Percentiles rank a stretch among this genome's conserved stretches.
Evolutionary conservation across 106 monocot genomes (phyloP).

Genomic region (Platanthera guangdongensis): DNA sequence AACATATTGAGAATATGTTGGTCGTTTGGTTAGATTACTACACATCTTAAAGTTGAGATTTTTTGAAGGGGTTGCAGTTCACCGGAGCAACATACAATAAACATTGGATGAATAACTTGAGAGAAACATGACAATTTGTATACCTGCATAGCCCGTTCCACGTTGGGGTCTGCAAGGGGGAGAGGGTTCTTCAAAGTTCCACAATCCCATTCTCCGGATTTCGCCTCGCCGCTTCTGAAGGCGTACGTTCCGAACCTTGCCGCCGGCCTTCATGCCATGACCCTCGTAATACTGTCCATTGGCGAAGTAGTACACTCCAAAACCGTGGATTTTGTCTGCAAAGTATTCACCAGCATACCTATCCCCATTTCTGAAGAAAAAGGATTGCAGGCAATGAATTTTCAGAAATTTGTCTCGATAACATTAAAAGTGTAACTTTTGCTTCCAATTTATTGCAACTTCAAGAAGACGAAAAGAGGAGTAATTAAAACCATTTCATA

Average conservation of each 20-base stretch:
- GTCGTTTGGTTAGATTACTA: background rate
- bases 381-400: background rate
- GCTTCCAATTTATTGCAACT: background rate
- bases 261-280: slow-evolving; percentile 50
- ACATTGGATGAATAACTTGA: too few species aligned
- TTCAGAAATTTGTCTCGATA: background rate
- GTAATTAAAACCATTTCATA: background rate
- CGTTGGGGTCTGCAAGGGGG: slow-evolving; percentile 3
- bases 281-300: slow-evolving; percentile 46
- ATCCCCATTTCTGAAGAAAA: slow-evolving; percentile 31
- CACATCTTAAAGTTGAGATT: background rate
- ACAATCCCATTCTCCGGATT: slow-evolving; percentile 37
- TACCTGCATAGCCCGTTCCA: slow-evolving; percentile 25
- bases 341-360: slow-evolving; percentile 36
- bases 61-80: background rate
- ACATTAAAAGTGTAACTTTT: background rate
- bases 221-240: slow-evolving; percentile 37
- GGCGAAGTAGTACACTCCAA: slow-evolving; percentile 40
- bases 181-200: slow-evolving; percentile 26
- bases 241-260: slow-evolving; percentile 44
- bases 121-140: background rate
- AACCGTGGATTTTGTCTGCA: slow-evolving; percentile 51
- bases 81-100: too few species aligned
- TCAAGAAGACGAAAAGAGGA: background rate
- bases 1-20: background rate